Percentiles rank a stretch among this genome's conserved stretches.
Conservation (phyloP, 148 eudicot species). For the Vaccinium myrtillus region DNA sequence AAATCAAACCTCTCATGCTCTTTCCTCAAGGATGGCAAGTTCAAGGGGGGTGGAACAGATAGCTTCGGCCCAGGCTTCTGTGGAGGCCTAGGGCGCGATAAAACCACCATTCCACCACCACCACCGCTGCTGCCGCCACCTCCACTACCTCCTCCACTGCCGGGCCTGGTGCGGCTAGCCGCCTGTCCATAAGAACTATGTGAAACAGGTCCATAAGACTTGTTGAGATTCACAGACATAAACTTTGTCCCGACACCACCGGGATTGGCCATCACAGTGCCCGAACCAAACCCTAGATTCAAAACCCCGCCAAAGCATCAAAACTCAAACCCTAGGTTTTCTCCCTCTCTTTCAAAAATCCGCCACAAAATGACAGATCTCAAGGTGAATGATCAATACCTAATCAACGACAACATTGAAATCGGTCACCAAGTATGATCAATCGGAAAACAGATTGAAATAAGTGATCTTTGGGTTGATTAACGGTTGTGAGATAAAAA, state of each 20-base stretch:
- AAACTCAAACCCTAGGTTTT: constrained; percentile 27
- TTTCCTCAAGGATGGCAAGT: constrained; percentile 89
- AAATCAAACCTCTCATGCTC: constrained; percentile 85
- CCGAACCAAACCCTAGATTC: constrained; percentile 33
- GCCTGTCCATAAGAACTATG: constrained; percentile 51
- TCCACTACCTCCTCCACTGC: constrained; percentile 19
- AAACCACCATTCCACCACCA: constrained; percentile 82
- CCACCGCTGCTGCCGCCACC: constrained; percentile 20
- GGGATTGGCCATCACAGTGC: constrained; percentile 75
- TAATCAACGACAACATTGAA: constrained; percentile 12
- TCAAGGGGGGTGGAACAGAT: constrained; percentile 99
- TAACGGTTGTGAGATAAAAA: neutral
- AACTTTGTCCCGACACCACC: constrained; percentile 65
- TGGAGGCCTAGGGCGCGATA: constrained; percentile 63
- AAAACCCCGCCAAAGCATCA: constrained; percentile 57
- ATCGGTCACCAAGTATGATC: neutral
- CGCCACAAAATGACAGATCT: constrained; percentile 22
- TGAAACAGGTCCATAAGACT: constrained; percentile 74
- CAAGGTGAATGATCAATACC: constrained; percentile 19
- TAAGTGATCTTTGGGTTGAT: neutral
- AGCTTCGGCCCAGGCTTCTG: constrained; percentile 72
- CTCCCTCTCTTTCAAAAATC: neutral
- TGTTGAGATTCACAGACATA: constrained; percentile 81
- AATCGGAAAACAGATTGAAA: neutral
- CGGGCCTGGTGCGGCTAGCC: constrained; percentile 32